A percentile compares a stretch with the other conserved stretches of the same genome.
phyloP scores from a whole-genome alignment of 2,329 filamentous ascomycete species.

The Pestalotiopsis sp. region DNA sequence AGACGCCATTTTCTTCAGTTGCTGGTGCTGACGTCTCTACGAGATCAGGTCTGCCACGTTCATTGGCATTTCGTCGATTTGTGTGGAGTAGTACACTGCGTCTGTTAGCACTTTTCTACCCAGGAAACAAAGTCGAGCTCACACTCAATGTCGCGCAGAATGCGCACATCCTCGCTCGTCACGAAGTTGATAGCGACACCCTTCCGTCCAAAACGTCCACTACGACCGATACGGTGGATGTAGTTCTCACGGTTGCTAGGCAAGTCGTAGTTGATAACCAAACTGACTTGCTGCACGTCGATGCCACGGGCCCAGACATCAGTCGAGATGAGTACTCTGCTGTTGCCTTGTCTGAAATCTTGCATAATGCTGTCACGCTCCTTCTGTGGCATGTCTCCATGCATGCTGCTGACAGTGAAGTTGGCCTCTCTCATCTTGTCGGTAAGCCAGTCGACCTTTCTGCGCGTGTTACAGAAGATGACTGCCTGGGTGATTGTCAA shows the following conservation, averaged over 20 bases:
- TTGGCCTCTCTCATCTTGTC: slow-evolving; percentile 99
- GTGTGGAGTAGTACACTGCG: slow-evolving; percentile 88
- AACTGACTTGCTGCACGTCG: slow-evolving; percentile 95
- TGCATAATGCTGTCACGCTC: slow-evolving; percentile 99
- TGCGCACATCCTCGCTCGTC: slow-evolving; percentile 95
- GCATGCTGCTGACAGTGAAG: slow-evolving; percentile 98
- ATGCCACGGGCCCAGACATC: slow-evolving; percentile 98
- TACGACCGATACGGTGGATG: slow-evolving; percentile 96
- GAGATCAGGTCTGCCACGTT: slow-evolving; percentile 72
- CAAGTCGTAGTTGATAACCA: slow-evolving; percentile 99
- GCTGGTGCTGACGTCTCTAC: slow-evolving; percentile 31
- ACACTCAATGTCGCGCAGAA: slow-evolving; percentile 95
- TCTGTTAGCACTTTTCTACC: background rate
- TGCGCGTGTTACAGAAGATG: slow-evolving; percentile 98
- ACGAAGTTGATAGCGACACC: slow-evolving; percentile 99
- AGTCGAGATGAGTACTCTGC: slow-evolving; percentile 92
- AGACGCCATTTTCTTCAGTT: background rate
- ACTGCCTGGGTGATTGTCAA: slow-evolving; percentile 98
- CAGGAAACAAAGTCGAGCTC: slow-evolving; percentile 37
- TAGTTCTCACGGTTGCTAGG: slow-evolving; percentile 99
- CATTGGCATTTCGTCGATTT: slow-evolving; percentile 99
- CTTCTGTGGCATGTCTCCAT: slow-evolving; percentile 98
- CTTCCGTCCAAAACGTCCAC: slow-evolving; percentile 94
- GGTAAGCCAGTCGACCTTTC: slow-evolving; percentile 99
- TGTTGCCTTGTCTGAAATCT: slow-evolving; percentile 96